These are phyloP conservation scores for Berkeleyomyces basicola DNA, from an alignment of 2,329 filamentous ascomycete species.

Conservation along the genomic window DNA sequence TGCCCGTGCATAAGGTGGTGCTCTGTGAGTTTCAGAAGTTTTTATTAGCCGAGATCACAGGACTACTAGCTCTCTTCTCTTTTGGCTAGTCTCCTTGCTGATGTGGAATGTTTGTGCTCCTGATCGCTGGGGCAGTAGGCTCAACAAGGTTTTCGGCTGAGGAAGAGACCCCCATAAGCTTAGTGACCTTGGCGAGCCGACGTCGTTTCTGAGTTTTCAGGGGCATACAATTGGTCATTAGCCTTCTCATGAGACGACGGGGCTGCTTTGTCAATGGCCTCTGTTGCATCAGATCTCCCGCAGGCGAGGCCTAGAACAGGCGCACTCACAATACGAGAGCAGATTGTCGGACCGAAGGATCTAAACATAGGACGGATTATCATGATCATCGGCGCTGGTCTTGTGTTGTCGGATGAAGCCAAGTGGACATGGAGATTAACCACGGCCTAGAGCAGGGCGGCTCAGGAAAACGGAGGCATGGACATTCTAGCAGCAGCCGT, in stretches of 20 bases:
- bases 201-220: background rate
- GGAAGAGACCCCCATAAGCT: background rate
- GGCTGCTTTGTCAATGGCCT: background rate
- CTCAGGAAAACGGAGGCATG: too few species aligned
- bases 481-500: too few species aligned
- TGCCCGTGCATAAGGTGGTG: background rate
- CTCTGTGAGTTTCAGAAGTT: background rate
- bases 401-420: background rate
- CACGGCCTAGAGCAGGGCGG: too few species aligned
- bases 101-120: background rate
- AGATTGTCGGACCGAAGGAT: background rate
- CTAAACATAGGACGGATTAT: background rate
- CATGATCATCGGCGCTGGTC: background rate
- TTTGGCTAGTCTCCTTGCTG: background rate
- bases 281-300: background rate
- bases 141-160: constrained; percentile 2
- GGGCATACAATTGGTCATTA: background rate
- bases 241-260: background rate
- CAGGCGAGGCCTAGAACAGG: background rate
- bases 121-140: background rate
- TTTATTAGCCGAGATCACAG: background rate
- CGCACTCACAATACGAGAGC: background rate
- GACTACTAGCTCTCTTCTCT: background rate
- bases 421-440: background rate
- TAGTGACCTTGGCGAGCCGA: background rate